Evolutionary conservation across 73 alveolate species (phyloP).

Genomic region (Paramecium pentaurelia): DNA sequence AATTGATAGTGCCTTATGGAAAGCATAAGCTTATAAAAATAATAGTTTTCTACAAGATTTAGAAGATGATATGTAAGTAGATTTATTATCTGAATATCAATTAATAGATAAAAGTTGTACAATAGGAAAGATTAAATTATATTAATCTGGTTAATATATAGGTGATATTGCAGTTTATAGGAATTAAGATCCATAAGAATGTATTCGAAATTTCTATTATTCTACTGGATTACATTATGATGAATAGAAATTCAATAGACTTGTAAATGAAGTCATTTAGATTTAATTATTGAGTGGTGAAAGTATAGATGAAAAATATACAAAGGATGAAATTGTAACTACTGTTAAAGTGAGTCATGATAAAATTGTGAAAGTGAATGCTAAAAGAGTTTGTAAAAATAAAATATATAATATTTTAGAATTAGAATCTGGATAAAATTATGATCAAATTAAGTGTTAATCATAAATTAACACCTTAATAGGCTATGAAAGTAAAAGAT

Average conservation of each 20-base stretch:
- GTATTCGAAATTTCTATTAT: background rate
- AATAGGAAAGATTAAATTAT: background rate
- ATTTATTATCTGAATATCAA: background rate
- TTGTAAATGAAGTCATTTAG: background rate
- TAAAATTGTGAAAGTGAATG: background rate
- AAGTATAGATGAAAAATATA: background rate
- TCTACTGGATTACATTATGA: background rate
- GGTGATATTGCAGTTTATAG: background rate
- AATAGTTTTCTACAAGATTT: background rate
- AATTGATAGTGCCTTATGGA: conserved; percentile 2
- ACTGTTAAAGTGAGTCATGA: background rate
- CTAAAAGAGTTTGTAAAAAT: conserved; percentile 10
- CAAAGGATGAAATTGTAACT: background rate
- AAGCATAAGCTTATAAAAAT: background rate
- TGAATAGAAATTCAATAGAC: background rate
- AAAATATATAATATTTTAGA: background rate
- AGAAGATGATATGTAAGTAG: background rate
- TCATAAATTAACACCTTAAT: background rate
- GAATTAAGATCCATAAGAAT: background rate
- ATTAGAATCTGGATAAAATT: background rate
- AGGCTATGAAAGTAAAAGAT: background rate
- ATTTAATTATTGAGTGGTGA: background rate
- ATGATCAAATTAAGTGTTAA: background rate
- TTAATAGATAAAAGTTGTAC: background rate
- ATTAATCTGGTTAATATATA: background rate